Conservation (phyloP, 148 eudicot genomes). For the Arbutus unedo region DNA sequence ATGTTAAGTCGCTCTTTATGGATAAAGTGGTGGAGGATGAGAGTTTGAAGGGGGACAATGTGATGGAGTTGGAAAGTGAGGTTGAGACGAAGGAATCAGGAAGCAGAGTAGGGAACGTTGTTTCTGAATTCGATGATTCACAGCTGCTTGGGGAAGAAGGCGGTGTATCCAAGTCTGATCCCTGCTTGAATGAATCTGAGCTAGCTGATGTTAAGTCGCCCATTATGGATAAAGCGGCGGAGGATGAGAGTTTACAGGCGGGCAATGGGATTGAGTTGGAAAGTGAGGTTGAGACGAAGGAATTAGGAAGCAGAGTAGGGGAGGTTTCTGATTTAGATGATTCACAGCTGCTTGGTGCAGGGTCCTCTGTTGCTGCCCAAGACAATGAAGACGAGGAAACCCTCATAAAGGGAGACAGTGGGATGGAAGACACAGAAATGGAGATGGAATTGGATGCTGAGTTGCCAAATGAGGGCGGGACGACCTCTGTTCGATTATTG, state of each 20-base stretch:
- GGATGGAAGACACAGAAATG: constrained; percentile 1
- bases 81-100: background rate
- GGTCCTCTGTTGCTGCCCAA: background rate
- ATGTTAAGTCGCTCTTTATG: background rate
- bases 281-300: background rate
- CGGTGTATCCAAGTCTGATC: background rate
- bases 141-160: background rate
- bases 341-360: background rate
- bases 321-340: constrained; percentile 1
- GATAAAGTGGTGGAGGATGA: background rate
- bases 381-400: background rate
- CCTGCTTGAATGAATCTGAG: constrained; percentile 2
- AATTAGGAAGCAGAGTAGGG: background rate
- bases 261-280: constrained; percentile 32
- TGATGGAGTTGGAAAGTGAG: background rate
- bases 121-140: constrained; percentile 6
- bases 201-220: constrained; percentile 9
- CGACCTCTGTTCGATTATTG: background rate
- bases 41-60: background rate
- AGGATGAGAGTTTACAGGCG: constrained; percentile 15
- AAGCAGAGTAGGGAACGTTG: background rate
- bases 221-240: constrained; percentile 16
- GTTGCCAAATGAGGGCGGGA: background rate
- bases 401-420: background rate
- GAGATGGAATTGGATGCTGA: background rate